phyloP scores from a whole-genome alignment of 768 basidiomycete genomes.

The Mycena metata region DNA sequence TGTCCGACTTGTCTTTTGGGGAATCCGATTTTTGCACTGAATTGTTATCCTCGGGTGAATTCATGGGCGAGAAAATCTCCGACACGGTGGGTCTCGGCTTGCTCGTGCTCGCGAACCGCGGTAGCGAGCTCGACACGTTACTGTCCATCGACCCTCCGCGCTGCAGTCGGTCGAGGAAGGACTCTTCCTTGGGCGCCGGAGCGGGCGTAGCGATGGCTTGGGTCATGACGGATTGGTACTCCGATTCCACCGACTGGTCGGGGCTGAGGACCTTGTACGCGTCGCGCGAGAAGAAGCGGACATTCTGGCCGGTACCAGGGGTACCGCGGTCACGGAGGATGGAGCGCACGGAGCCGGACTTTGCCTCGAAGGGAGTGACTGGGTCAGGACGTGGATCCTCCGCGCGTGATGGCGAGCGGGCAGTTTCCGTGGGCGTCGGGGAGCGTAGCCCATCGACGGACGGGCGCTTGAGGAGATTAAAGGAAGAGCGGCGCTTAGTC shows the following conservation, averaged over 20 bases:
- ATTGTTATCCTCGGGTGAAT: too few relatives aligned
- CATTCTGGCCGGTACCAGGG: conserved; percentile 83
- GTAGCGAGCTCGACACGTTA: conserved; percentile 45
- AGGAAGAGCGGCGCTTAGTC: conserved; percentile 32
- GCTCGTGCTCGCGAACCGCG: conserved; percentile 48
- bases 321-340: conserved; percentile 80
- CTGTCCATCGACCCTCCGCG: conserved; percentile 44
- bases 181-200: conserved; percentile 35
- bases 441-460: conserved; percentile 53
- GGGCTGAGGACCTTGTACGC: conserved; percentile 76
- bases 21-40: conserved; percentile 22
- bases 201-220: conserved; percentile 46
- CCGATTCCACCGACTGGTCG: conserved; percentile 65
- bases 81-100: conserved; percentile 58
- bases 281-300: conserved; percentile 82
- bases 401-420: conserved; percentile 34
- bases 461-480: conserved; percentile 42
- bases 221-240: conserved; percentile 50
- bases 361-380: conserved; percentile 52
- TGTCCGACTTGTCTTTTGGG: conserved; percentile 36
- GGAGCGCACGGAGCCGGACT: conserved; percentile 72
- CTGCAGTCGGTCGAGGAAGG: conserved; percentile 51
- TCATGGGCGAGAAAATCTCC: conserved; percentile 65
- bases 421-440: conserved; percentile 29
- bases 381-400: conserved; percentile 45